phyloP scores from a whole-genome alignment of 1,284 basidiomycete species.

The Ustilago bromivora region DNA sequence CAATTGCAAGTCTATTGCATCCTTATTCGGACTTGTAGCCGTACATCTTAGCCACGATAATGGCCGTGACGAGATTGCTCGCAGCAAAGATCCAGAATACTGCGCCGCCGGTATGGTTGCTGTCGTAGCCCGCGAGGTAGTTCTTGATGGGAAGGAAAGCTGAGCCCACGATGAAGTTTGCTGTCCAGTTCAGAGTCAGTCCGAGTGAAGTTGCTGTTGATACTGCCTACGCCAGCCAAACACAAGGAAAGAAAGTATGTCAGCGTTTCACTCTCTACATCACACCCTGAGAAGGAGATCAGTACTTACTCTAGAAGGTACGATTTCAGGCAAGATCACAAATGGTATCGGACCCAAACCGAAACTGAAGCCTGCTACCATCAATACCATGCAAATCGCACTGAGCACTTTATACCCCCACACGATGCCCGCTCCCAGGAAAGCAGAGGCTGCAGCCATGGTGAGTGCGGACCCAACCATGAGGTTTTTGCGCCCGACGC shows the following conservation, averaged over 20 bases:
- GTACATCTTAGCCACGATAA: slow-evolving; percentile 50
- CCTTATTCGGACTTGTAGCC: slow-evolving; percentile 29
- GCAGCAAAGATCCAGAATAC: slow-evolving; percentile 60
- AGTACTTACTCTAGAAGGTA: slow-evolving; percentile 73
- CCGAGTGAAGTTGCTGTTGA: slow-evolving; percentile 85
- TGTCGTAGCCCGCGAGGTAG: slow-evolving; percentile 72
- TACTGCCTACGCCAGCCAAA: slow-evolving; percentile 75
- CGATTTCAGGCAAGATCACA: slow-evolving; percentile 90
- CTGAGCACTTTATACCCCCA: slow-evolving; percentile 73
- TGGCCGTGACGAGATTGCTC: slow-evolving; percentile 47
- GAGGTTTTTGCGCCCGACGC: slow-evolving; percentile 70
- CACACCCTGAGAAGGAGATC: not conserved
- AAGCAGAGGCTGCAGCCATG: slow-evolving; percentile 77
- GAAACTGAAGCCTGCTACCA: slow-evolving; percentile 88
- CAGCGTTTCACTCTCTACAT: not conserved
- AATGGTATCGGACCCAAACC: slow-evolving; percentile 93
- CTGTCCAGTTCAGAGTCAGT: slow-evolving; percentile 86
- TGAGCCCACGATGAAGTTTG: slow-evolving; percentile 84
- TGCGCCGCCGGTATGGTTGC: slow-evolving; percentile 52
- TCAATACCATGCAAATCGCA: slow-evolving; percentile 82
- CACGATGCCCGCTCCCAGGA: slow-evolving; percentile 79
- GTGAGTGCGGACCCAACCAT: slow-evolving; percentile 72
- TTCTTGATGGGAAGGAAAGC: slow-evolving; percentile 85
- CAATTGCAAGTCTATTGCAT: not conserved
- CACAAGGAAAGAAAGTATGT: not conserved